Base-by-base conservation (phyloP, 352 stramenopile genomes). In the Phytophthora litchii region DNA sequence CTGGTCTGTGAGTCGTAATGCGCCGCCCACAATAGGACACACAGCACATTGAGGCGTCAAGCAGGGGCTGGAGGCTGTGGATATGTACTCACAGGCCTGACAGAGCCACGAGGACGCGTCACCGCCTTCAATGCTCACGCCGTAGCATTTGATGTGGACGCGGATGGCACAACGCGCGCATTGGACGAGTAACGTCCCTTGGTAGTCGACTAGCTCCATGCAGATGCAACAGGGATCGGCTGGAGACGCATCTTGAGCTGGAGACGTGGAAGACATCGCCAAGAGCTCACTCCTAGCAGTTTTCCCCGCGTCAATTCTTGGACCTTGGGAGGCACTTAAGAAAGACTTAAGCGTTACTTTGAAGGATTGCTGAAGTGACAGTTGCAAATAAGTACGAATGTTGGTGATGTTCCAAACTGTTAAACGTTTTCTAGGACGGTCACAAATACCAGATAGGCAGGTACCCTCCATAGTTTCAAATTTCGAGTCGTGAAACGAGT, bases 101-200 rank as follows among this genome's bases (percentile, higher is more conserved):
- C 86, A 95, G 19, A 69, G 60, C 86, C 86, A 95, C 29, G 60
- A 36, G 4, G 74, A 69, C 1, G 55, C 53, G 43, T 86, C 70
- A 14, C 25, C 34, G 44, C 19, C 40, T 13, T 7, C 35, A 58
- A 91, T 60, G 14, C 67, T 80, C 40, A 79, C 50, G 8, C 83
- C 85, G 62, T 96, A 94, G 72, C 87, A 95, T 19, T 83, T 86
- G 45, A 89, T 66, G 47, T 95, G 87, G 31, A 94, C 85, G 31
- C 67, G 58, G 20, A 93, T 76, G 29, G 54, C 56, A 67, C 87
- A 96, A 37, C 70, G 58, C 19, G 21, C 56, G 40, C 86, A 95
- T n/a, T 74, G 71, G 13, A 94, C 60, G 13, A 95, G 72, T 35
- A 79, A 57, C 40, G 70, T 86, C 20, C 65, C 76, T 32, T 83